Percentiles rank a stretch among this genome's conserved stretches.
Conservation (phyloP, 768 basidiomycete species). For the Russula vinacea region DNA sequence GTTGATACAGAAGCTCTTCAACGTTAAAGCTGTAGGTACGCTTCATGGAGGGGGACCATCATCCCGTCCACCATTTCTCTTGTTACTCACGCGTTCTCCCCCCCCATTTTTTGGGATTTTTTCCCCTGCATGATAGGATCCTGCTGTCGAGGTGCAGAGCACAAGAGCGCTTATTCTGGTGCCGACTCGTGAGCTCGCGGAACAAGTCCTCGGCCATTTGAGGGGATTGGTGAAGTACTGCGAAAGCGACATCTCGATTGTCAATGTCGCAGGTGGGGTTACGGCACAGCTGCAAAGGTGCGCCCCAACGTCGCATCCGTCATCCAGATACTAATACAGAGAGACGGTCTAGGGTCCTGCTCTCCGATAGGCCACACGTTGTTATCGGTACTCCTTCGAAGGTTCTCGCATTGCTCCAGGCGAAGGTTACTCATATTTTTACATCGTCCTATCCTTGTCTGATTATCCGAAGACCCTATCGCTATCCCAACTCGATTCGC, state of each 20-base stretch:
- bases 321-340: neutral
- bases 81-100: neutral
- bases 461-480: conserved; percentile 52
- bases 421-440: conserved; percentile 47
- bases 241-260: conserved; percentile 64
- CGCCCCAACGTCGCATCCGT: conserved; percentile 26
- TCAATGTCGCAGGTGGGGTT: conserved; percentile 75
- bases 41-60: neutral
- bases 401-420: conserved; percentile 61
- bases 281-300: conserved; percentile 70
- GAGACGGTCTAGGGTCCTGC: conserved; percentile 40
- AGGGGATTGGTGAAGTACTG: conserved; percentile 69
- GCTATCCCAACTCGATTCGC: conserved; percentile 66
- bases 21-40: conserved; percentile 51
- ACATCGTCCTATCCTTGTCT: neutral
- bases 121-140: neutral
- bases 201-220: conserved; percentile 79
- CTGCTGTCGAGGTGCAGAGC: conserved; percentile 38
- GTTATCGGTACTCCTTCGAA: conserved; percentile 78
- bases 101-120: neutral
- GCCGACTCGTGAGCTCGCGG: conserved; percentile 88
- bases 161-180: conserved; percentile 80
- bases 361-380: conserved; percentile 75
- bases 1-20: conserved; percentile 81
- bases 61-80: neutral